Conservation (phyloP, 169 alveolate genomes). For the Plasmodium coatneyi region DNA sequence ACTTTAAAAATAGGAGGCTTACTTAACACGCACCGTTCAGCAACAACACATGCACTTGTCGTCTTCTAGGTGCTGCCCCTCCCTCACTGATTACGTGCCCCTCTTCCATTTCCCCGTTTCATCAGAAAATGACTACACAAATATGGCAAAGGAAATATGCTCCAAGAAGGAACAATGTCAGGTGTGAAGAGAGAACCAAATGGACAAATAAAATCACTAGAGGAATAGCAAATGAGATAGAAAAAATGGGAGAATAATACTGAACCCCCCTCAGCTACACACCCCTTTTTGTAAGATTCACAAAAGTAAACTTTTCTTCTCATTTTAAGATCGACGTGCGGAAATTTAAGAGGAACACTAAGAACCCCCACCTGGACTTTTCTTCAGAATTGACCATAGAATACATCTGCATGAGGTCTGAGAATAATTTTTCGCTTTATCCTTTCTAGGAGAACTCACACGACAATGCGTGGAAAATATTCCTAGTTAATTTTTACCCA, state of each 20-base stretch:
- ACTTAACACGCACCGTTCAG: not conserved
- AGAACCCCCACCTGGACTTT: constrained; percentile 29
- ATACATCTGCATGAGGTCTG: constrained; percentile 71
- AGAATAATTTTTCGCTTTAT: not conserved
- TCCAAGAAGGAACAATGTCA: constrained; percentile 66
- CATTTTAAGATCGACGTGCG: constrained; percentile 48
- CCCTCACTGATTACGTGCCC: not conserved
- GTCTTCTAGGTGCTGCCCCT: not conserved
- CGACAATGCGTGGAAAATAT: not conserved
- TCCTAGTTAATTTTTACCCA: not conserved
- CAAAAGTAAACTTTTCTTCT: not conserved
- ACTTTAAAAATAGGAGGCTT: not conserved
- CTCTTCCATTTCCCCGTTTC: not conserved
- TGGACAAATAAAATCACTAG: not conserved
- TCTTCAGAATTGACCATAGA: constrained; percentile 39
- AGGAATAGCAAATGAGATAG: not conserved
- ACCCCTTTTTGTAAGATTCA: not conserved
- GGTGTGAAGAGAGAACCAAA: constrained; percentile 2
- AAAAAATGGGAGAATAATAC: not conserved
- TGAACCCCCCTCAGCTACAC: not conserved
- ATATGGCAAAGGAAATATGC: constrained; percentile 58
- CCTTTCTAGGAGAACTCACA: not conserved
- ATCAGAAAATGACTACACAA: constrained; percentile 59
- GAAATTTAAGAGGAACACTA: constrained; percentile 64
- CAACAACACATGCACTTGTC: not conserved